phyloP scores from a whole-genome alignment of 2,329 filamentous ascomycete species.

The Alternaria brassicicola region DNA sequence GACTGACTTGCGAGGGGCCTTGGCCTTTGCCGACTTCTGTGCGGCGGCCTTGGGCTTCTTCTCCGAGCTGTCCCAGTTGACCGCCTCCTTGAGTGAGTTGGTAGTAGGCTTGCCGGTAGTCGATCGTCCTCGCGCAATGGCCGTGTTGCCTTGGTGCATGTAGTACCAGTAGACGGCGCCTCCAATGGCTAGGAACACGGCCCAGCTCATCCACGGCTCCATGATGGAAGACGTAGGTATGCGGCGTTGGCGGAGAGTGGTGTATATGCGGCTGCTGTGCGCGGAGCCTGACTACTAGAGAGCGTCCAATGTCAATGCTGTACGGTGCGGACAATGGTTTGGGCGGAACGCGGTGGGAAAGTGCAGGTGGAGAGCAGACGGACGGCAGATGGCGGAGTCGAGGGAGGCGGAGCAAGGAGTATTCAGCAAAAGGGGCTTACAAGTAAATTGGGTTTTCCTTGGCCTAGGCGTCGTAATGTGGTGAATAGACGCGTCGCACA shows the following conservation, averaged over 20 bases:
- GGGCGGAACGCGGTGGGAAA: not conserved
- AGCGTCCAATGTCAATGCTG: not conserved
- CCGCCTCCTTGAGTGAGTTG: constrained; percentile 26
- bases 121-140: constrained; percentile 36
- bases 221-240: constrained; percentile 23
- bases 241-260: not conserved
- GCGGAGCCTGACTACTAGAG: not conserved
- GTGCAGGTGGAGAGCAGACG: not conserved
- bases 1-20: constrained; percentile 44
- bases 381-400: constrained; percentile 9
- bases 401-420: constrained; percentile 22
- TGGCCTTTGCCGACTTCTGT: constrained; percentile 36
- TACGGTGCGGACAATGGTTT: not conserved
- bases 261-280: not conserved
- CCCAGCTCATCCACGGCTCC: constrained; percentile 46
- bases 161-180: constrained; percentile 40
- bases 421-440: constrained; percentile 10
- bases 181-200: constrained; percentile 37
- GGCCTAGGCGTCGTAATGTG: constrained; percentile 11
- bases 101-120: constrained; percentile 32
- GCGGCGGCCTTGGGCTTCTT: constrained; percentile 33
- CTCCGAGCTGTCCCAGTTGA: constrained; percentile 38
- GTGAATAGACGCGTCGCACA: constrained; percentile 14
- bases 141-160: constrained; percentile 30
- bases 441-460: constrained; percentile 15